Percentiles rank a stretch among this genome's conserved stretches.
These are phyloP conservation scores for Cryptosporidium muris DNA, from an alignment of 169 alveolate genomes.

Conservation along the genomic window DNA sequence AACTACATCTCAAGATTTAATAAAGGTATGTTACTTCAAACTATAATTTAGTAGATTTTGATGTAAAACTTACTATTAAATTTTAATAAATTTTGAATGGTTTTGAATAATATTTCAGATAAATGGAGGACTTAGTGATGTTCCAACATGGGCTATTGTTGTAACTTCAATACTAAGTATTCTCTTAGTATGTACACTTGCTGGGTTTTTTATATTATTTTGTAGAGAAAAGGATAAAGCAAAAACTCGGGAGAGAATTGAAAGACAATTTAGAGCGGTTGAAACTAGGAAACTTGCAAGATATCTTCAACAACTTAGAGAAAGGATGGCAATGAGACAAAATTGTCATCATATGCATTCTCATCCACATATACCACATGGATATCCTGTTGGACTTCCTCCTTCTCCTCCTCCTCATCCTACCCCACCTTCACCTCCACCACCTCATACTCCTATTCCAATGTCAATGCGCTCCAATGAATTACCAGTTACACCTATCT, in stretches of 20 bases:
- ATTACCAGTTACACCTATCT: conserved; percentile 2
- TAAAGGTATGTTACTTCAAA: not conserved
- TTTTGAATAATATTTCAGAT: not conserved
- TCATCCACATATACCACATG: conserved; percentile 26
- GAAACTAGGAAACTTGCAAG: conserved; percentile 52
- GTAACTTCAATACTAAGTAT: conserved; percentile 26
- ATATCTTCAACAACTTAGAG: conserved; percentile 47
- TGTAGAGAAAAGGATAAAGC: conserved; percentile 58
- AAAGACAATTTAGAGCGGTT: conserved; percentile 63
- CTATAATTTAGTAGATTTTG: not conserved
- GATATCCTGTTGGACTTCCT: conserved; percentile 6
- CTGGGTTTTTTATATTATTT: conserved; percentile 41
- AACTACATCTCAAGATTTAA: not conserved
- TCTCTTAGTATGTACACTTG: conserved; percentile 15
- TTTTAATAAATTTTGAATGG: not conserved
- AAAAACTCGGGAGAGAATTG: conserved; percentile 66
- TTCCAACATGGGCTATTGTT: conserved; percentile 64
- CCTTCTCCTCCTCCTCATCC: conserved; percentile 20
- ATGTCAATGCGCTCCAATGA: not conserved
- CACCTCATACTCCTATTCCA: conserved; percentile 2
- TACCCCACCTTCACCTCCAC: conserved; percentile 1
- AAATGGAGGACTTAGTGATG: not conserved
- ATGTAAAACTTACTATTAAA: not conserved
- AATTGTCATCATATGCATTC: not conserved
- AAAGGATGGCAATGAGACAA: conserved; percentile 56